These are phyloP conservation scores for Talaromyces sp. DNA, from an alignment of 2,329 filamentous ascomycete species.

Conservation along the genomic window DNA sequence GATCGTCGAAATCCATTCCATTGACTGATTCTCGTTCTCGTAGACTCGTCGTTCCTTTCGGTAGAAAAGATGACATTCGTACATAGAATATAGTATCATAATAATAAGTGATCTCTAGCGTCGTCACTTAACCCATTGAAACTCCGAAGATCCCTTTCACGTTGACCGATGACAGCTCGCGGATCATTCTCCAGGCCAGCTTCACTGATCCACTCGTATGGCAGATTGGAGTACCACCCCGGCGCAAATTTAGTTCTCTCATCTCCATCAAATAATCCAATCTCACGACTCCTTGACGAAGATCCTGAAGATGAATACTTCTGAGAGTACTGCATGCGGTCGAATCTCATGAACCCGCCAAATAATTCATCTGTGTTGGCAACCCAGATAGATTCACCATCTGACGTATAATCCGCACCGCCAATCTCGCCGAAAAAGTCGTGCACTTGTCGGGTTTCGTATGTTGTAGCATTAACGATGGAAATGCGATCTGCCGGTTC, in stretches of 20 bases:
- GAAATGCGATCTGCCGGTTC: constrained; percentile 48
- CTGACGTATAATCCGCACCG: constrained; percentile 44
- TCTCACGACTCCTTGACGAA: not conserved
- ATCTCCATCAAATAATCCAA: not conserved
- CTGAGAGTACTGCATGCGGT: constrained; percentile 40
- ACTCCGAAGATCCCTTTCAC: constrained; percentile 37
- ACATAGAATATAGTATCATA: not conserved
- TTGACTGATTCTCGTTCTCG: not conserved
- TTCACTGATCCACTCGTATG: constrained; percentile 41
- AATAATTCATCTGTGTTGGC: constrained; percentile 45
- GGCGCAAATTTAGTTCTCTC: not conserved
- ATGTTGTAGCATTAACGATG: constrained; percentile 46
- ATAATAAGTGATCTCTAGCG: constrained; percentile 36
- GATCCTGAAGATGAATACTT: constrained; percentile 24
- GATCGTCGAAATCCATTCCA: not conserved
- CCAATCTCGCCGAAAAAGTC: constrained; percentile 50
- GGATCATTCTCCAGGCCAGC: constrained; percentile 35
- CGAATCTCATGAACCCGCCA: constrained; percentile 48
- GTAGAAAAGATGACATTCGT: not conserved
- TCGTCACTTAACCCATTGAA: constrained; percentile 35
- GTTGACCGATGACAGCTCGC: constrained; percentile 35
- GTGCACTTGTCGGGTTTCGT: constrained; percentile 42
- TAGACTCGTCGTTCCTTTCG: too few species aligned
- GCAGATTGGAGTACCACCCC: constrained; percentile 30
- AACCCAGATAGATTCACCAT: constrained; percentile 44